Conservation (phyloP, 371 early-diverging fungal species). For the Mortierella sp. region DNA sequence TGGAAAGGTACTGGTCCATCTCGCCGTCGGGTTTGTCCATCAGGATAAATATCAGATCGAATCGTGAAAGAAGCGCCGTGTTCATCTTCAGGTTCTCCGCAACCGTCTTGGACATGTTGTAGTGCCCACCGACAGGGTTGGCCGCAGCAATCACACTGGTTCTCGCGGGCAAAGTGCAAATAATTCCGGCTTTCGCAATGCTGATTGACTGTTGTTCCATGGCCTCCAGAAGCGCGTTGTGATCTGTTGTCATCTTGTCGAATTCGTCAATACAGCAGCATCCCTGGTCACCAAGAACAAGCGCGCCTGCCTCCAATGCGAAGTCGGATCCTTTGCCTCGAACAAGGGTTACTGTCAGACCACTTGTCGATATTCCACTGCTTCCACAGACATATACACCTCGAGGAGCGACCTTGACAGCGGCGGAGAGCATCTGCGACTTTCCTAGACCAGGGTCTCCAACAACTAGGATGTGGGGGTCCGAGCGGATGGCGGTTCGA, state of each 20-base stretch:
- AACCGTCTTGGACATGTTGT: constrained; percentile 82
- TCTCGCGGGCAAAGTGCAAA: constrained; percentile 97
- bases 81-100: constrained; percentile 83
- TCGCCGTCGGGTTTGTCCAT: constrained; percentile 91
- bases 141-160: constrained; percentile 98
- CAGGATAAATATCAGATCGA: constrained; percentile 97
- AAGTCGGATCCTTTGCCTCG: constrained; percentile 83
- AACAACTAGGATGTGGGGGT: constrained; percentile 50
- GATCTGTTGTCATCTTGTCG: constrained; percentile 99
- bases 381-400: constrained; percentile 95
- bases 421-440: constrained; percentile 92
- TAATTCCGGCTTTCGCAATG: constrained; percentile 99
- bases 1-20: constrained; percentile 88
- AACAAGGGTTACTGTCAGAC: constrained; percentile 84
- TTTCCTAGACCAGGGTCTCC: constrained; percentile 97
- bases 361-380: constrained; percentile 86
- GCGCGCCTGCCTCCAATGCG: constrained; percentile 89
- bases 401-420: constrained; percentile 89
- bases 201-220: constrained; percentile 99
- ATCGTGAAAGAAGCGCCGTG: constrained; percentile 93
- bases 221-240: constrained; percentile 99
- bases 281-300: constrained; percentile 99
- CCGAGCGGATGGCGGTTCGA: constrained; percentile 86
- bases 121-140: constrained; percentile 99
- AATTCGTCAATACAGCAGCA: constrained; percentile 99